Conservation (phyloP, 169 alveolate species). For the Cryptosporidium canis region DNA sequence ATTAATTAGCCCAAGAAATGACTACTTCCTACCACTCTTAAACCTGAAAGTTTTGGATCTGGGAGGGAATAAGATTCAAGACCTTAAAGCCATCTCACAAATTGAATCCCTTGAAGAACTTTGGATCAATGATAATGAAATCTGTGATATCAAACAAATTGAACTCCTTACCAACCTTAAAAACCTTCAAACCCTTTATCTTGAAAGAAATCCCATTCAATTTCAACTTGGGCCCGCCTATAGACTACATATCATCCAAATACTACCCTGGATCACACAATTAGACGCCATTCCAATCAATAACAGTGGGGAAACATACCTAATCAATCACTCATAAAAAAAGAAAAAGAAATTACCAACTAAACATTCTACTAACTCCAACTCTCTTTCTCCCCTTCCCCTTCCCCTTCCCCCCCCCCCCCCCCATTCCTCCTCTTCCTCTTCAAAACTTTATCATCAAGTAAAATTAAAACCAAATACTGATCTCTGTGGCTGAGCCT, state of each 20-base stretch:
- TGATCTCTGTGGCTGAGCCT: constrained; percentile 55
- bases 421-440: background rate
- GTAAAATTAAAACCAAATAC: constrained; percentile 30
- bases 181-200: constrained; percentile 79
- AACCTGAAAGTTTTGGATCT: constrained; percentile 80
- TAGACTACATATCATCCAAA: constrained; percentile 78
- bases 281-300: constrained; percentile 50
- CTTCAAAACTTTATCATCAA: background rate
- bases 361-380: background rate
- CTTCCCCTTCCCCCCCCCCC: background rate
- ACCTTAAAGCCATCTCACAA: constrained; percentile 74
- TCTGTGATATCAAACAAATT: constrained; percentile 77
- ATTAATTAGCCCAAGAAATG: constrained; percentile 76
- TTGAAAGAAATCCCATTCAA: constrained; percentile 85
- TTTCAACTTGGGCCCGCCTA: constrained; percentile 82
- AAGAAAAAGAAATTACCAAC: background rate
- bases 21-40: constrained; percentile 26
- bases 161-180: constrained; percentile 71
- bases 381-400: background rate
- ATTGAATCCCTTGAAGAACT: constrained; percentile 80
- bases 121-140: constrained; percentile 83
- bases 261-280: constrained; percentile 77
- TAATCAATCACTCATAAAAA: background rate
- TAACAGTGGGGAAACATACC: constrained; percentile 33
- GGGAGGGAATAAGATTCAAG: constrained; percentile 79